Conservation (phyloP, 441 rosid species). For the Daphne laureola region DNA sequence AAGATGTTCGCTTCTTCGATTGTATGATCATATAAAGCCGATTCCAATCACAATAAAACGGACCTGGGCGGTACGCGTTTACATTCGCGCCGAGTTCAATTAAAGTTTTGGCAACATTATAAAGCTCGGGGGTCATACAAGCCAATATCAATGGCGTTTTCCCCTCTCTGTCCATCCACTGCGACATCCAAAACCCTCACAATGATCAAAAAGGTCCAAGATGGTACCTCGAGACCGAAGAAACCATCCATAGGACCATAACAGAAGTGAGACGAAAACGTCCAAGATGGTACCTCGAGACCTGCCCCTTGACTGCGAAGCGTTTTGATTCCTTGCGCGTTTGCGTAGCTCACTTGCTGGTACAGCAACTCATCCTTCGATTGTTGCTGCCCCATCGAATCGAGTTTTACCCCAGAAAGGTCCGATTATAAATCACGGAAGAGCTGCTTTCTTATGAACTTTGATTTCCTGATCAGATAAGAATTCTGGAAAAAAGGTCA, state of each 20-base stretch:
- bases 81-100: slow-evolving; percentile 79
- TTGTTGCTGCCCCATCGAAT: slow-evolving; percentile 78
- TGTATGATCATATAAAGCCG: not conserved
- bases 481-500: too few species aligned
- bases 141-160: slow-evolving; percentile 83
- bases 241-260: not conserved
- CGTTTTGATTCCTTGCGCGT: slow-evolving; percentile 65
- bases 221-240: slow-evolving; percentile 13
- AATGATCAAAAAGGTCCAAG: not conserved
- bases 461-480: too few species aligned
- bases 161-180: slow-evolving; percentile 86
- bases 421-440: too few species aligned
- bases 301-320: slow-evolving; percentile 73
- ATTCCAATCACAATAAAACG: not conserved
- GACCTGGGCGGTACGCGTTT: slow-evolving; percentile 82
- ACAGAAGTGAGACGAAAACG: not conserved
- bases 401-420: too few species aligned
- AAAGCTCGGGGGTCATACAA: slow-evolving; percentile 54
- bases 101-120: slow-evolving; percentile 64
- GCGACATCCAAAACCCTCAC: slow-evolving; percentile 5
- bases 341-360: slow-evolving; percentile 69
- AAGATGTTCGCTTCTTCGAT: not conserved
- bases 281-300: slow-evolving; percentile 51
- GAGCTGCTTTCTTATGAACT: too few species aligned
- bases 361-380: slow-evolving; percentile 79